Evolutionary conservation across 352 stramenopile genomes (phyloP).

Genomic region (Salisapilia sapeloensis): DNA sequence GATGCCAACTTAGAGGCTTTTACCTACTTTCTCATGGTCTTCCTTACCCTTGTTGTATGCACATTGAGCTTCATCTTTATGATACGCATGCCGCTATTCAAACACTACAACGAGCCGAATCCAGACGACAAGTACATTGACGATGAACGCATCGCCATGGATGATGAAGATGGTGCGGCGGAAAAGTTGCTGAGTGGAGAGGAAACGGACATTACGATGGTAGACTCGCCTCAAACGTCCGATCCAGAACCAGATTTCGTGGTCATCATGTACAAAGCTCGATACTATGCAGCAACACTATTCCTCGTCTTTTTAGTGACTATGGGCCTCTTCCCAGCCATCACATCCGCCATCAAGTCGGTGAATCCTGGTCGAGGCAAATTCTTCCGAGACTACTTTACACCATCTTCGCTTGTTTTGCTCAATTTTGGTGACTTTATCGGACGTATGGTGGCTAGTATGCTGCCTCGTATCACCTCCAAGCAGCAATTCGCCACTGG

Average conservation of each 20-base stretch:
- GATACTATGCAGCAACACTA: slow-evolving; percentile 26
- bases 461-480: no score
- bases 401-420: slow-evolving; percentile 55
- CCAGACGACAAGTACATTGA: slow-evolving; percentile 3
- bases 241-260: slow-evolving; percentile 29
- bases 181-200: no score
- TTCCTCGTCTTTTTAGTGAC: slow-evolving; percentile 70
- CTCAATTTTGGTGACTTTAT: slow-evolving; percentile 67
- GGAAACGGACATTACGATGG: no score
- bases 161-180: no score
- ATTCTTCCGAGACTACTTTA: slow-evolving; percentile 53
- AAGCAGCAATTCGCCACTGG: slow-evolving; percentile 4
- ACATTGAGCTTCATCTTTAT: slow-evolving; percentile 32
- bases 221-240: no score
- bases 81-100: slow-evolving; percentile 44
- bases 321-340: slow-evolving; percentile 50
- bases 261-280: slow-evolving; percentile 20
- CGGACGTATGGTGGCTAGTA: slow-evolving; percentile 23
- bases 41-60: slow-evolving; percentile 39
- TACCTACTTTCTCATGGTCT: slow-evolving; percentile 64
- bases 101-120: slow-evolving; percentile 40
- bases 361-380: slow-evolving; percentile 17
- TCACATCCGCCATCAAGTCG: slow-evolving; percentile 57
- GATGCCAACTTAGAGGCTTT: slow-evolving; percentile 51
- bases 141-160: no score